A percentile compares a stretch with the other conserved stretches of the same genome.
Evolutionary conservation across 148 eudicot species (phyloP).

Genomic region (Cornus florida): DNA sequence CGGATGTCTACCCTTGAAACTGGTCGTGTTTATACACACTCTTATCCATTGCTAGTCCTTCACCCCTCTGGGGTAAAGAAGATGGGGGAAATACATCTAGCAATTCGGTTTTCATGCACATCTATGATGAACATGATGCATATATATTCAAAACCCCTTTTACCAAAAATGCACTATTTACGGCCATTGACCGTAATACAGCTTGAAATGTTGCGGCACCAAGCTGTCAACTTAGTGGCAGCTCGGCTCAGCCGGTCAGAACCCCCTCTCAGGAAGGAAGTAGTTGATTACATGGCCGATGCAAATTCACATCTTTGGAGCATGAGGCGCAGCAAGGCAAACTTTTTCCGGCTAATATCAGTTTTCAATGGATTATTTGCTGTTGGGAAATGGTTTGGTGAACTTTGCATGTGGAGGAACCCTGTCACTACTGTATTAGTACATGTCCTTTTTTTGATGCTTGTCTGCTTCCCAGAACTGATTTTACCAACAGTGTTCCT

Average conservation of each 20-base stretch:
- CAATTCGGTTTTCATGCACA: constrained; percentile 78
- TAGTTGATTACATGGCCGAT: constrained; percentile 81
- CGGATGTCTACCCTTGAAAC: constrained; percentile 85
- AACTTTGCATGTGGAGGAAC: constrained; percentile 70
- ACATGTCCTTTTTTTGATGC: constrained; percentile 62
- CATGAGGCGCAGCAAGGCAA: constrained; percentile 89
- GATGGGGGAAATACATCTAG: constrained; percentile 88
- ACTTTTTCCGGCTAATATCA: constrained; percentile 59
- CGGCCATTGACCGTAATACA: constrained; percentile 56
- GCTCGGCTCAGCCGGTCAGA: constrained; percentile 71
- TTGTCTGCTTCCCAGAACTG: constrained; percentile 69
- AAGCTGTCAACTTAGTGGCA: constrained; percentile 61
- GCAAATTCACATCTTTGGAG: constrained; percentile 82
- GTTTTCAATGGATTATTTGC: constrained; percentile 58
- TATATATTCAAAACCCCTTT: constrained; percentile 57
- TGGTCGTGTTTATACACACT: constrained; percentile 80
- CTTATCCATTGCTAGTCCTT: constrained; percentile 76
- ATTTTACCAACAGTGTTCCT: constrained; percentile 69
- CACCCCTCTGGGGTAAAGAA: constrained; percentile 81
- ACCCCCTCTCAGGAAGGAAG: constrained; percentile 75
- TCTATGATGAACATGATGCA: constrained; percentile 58
- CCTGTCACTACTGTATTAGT: constrained; percentile 67
- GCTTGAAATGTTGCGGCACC: constrained; percentile 52
- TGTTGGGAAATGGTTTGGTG: constrained; percentile 65
- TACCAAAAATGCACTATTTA: constrained; percentile 87